Evolutionary conservation across 805 yeast species (phyloP).

Genomic region (Maudiozyma pseudohumilis): DNA sequence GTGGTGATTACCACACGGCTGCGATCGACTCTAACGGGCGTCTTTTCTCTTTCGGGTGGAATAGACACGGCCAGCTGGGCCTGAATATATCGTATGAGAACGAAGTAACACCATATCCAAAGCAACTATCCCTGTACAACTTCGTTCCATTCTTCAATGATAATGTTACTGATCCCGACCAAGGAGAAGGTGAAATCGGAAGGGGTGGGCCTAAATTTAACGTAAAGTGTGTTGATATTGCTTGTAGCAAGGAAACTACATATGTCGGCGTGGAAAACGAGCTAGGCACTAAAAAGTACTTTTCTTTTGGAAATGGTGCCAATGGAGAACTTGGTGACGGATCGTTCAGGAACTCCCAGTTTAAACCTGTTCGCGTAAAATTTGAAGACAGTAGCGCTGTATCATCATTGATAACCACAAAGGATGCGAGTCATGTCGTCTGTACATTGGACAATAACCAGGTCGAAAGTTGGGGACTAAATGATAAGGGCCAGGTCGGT

Average conservation of each 20-base stretch:
- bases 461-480: constrained; percentile 66
- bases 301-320: constrained; percentile 76
- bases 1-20: constrained; percentile 66
- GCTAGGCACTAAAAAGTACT: constrained; percentile 13
- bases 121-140: constrained; percentile 31
- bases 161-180: too few species aligned
- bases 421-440: constrained; percentile 39
- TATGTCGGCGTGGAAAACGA: constrained; percentile 35
- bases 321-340: constrained; percentile 82
- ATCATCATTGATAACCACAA: constrained; percentile 46
- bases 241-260: constrained; percentile 64
- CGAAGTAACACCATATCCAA: constrained; percentile 65
- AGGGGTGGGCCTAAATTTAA: constrained; percentile 25
- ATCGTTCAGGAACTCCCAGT: constrained; percentile 61
- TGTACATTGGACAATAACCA: constrained; percentile 49
- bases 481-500: constrained; percentile 75
- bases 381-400: constrained; percentile 38
- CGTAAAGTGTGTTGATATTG: constrained; percentile 42
- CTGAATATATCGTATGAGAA: constrained; percentile 53
- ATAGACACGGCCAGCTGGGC: constrained; percentile 79
- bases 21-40: constrained; percentile 58
- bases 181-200: background rate
- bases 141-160: constrained; percentile 31
- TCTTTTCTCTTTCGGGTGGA: constrained; percentile 81
- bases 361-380: constrained; percentile 50